These are phyloP conservation scores for Annulohypoxylon moriforme DNA, from an alignment of 495 filamentous ascomycete genomes.

Conservation along the genomic window DNA sequence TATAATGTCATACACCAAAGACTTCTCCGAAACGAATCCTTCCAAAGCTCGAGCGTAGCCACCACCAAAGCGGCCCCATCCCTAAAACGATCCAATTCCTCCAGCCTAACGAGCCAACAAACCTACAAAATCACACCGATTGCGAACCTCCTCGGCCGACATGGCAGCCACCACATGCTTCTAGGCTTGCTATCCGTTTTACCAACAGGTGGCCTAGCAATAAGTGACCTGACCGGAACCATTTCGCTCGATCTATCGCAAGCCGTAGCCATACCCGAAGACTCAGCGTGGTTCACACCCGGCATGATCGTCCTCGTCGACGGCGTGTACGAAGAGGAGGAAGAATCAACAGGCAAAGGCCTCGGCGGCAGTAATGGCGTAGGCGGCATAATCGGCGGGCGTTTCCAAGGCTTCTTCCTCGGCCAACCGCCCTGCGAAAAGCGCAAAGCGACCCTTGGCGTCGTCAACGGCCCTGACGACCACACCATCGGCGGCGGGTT, in stretches of 20 bases:
- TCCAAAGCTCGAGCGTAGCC: slow-evolving; percentile 79
- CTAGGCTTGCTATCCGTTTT: slow-evolving; percentile 84
- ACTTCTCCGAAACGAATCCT: slow-evolving; percentile 90
- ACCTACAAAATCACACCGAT: slow-evolving; percentile 92
- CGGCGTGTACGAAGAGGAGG: slow-evolving; percentile 93
- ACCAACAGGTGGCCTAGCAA: slow-evolving; percentile 82
- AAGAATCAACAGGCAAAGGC: slow-evolving; percentile 70
- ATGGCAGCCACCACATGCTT: slow-evolving; percentile 84
- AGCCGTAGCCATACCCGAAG: slow-evolving; percentile 81
- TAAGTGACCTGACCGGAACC: slow-evolving; percentile 87
- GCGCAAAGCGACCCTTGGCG: slow-evolving; percentile 79
- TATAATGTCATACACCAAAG: slow-evolving; percentile 92
- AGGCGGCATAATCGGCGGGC: slow-evolving; percentile 87
- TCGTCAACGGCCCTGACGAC: slow-evolving; percentile 66
- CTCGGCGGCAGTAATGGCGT: slow-evolving; percentile 81
- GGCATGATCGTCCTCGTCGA: slow-evolving; percentile 97
- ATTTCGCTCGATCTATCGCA: slow-evolving; percentile 86
- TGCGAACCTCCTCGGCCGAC: slow-evolving; percentile 90
- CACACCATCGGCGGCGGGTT: slow-evolving; percentile 82
- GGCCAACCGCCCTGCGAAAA: slow-evolving; percentile 92
- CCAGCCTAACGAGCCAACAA: slow-evolving; percentile 62
- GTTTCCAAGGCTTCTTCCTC: slow-evolving; percentile 88
- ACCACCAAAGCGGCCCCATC: slow-evolving; percentile 57
- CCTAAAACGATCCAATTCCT: slow-evolving; percentile 67
- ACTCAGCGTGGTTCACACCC: slow-evolving; percentile 89